These are phyloP conservation scores for Helianthus annuus DNA, from an alignment of 129 eudicot genomes.

Conservation along the genomic window HanXRQr2.0-SUNRISE NC_035435.2:141394340-141394839, in stretches of 20 bases:
- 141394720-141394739: slow-evolving; percentile 81
- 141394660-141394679: slow-evolving; percentile 12
- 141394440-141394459: slow-evolving; percentile 78
- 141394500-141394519: slow-evolving; percentile 84
- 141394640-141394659: not conserved
- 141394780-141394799: slow-evolving; percentile 55
- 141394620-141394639: not conserved
- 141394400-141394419: slow-evolving; percentile 12
- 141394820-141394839: slow-evolving; percentile 84
- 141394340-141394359: slow-evolving; percentile 7
- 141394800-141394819: slow-evolving; percentile 69
- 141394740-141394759: slow-evolving; percentile 82
- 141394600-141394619: slow-evolving; percentile 80
- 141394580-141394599: slow-evolving; percentile 83
- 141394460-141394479: slow-evolving; percentile 95
- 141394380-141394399: not conserved
- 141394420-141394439: slow-evolving; percentile 76
- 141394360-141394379: not conserved
- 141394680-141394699: not conserved
- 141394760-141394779: slow-evolving; percentile 68
- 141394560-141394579: slow-evolving; percentile 97
- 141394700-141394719: slow-evolving; percentile 58
- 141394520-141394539: slow-evolving; percentile 60
- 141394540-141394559: slow-evolving; percentile 89
- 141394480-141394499: slow-evolving; percentile 98